Evolutionary conservation across 345 rosid genomes (phyloP).

Genomic region (Theobroma cacao): DNA sequence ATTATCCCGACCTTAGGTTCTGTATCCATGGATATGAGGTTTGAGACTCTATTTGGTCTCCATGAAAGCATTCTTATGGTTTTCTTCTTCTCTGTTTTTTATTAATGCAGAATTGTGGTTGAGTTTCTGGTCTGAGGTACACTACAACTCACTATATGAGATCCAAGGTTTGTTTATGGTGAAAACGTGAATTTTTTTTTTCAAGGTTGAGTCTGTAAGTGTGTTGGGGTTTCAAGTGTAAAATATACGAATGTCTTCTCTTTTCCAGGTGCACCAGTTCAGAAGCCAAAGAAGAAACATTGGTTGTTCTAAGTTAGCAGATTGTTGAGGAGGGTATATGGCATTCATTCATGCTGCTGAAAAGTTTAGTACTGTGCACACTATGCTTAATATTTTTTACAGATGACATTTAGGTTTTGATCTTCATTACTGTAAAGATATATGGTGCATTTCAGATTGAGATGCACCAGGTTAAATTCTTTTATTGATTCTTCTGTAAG

Average conservation of each 20-base stretch:
- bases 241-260: not conserved
- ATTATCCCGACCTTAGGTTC: not conserved
- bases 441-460: not conserved
- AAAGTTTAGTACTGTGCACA: not conserved
- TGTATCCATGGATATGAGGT: not conserved
- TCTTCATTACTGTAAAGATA: not conserved
- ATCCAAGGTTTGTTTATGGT: slow-evolving; percentile 56
- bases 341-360: not conserved
- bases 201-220: not conserved
- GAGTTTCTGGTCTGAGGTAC: slow-evolving; percentile 99
- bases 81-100: not conserved
- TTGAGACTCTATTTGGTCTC: not conserved
- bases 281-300: slow-evolving; percentile 84
- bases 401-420: not conserved
- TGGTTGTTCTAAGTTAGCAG: slow-evolving; percentile 70
- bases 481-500: not conserved
- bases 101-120: slow-evolving; percentile 85
- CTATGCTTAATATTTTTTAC: not conserved
- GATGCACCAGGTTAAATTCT: not conserved
- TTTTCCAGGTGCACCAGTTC: slow-evolving; percentile 61
- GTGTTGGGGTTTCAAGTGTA: slow-evolving; percentile 1
- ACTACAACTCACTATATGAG: slow-evolving; percentile 90
- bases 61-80: not conserved
- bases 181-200: not conserved
- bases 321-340: not conserved